Evolutionary conservation across 2,329 filamentous ascomycete genomes (phyloP), one percentile per base, ranked within the genome.

Genomic region (Ophiocordyceps australis): DNA sequence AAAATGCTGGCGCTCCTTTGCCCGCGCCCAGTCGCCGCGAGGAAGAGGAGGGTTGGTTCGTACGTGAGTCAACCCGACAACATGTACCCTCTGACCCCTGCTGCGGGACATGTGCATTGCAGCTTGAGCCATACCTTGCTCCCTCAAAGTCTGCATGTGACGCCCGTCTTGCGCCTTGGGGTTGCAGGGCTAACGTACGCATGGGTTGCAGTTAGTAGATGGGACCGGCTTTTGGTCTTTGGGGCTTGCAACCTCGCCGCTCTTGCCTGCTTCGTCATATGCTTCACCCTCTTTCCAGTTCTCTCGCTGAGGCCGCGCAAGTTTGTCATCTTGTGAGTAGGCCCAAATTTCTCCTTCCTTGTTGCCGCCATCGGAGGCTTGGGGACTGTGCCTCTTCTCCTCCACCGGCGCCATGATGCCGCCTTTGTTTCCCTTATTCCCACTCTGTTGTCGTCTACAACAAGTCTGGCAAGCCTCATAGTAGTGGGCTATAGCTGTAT

Each of bases 1-100:
- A 93, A 47, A 65, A 66, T 38, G 62, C 80, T 19, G 83, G 82
- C 25, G 83, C 86, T 35, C 83, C 85, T 36, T 57, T 94, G 25
- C 86, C 86, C 27, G 83, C 83, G 32, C 71, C 81, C 33, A 80
- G 52, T 45, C 68, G 85, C 43, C 73, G 85, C 40, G 85, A 94
- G 46, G 89, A 95, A 52, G 86, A 95, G 47, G 89, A 94, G 55
- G 80, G 75, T 35, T 94, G 80, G 73, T 85, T 94, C 69, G 75
- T 79, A 43, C 62, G 89, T 98, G 70, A 86, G 89, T 69, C 34
- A 43, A 40, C 33, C 35, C 36, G 35, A 32, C 33, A 29, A 31
- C 28, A 34, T 37, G 25, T 34, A 32, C 28, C 33, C 33, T 29
- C 33, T 34, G 36, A 44, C 46, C 50, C 49, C 48, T 59, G 54